Base-by-base conservation (phyloP, 768 basidiomycete species). In the Dendrothele bispora region DNA sequence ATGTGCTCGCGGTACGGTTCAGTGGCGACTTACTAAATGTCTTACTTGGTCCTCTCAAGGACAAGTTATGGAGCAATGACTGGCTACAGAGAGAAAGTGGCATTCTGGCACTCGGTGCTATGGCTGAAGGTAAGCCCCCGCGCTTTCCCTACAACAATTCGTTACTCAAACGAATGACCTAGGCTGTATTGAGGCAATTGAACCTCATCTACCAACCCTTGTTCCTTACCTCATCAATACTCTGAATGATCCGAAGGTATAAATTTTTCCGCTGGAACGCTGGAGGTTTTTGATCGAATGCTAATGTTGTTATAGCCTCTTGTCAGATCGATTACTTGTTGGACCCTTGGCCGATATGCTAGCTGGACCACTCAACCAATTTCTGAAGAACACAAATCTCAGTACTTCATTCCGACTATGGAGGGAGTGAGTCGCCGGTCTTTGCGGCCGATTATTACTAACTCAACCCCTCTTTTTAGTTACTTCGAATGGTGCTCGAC, bases 341-440 rank as follows among this genome's bases (percentile, higher is more conserved):
- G 97, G 97, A 98, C 95, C 1, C 77, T 99, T n/a, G 95, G 97
- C 14, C 86, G 97, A 42, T 99, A 99, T 67, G 92, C 95, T 26
- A 92, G 89, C 61, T 99, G 97, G 97, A 92, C 89, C 57, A 91
- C 90, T n/a, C 84, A 88, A 61, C 79, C 82, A 22, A 74, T 79
- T 50, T 86, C 87, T 3, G 87, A 91, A 47, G 92, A 94, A 43
- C 94, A 95, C 73, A 91, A 89, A 68, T 85, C 78, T 45, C 77
- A 75, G 46, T 98, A 87, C 70, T 99, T 99, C 63, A 86, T 98
- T 25, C 97, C 97, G 0, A 95, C 94, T 12, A 91, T 99, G 85
- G 97, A 99, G 77, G 97, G 95, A 17, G 95, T 98, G 62, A 74
- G 6, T 24, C 36, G 43, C 36, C 60, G 48, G 67, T 70, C 15